phyloP scores from a whole-genome alignment of 2,329 filamentous ascomycete species.

The Dothideomycetidae sp. region DNA sequence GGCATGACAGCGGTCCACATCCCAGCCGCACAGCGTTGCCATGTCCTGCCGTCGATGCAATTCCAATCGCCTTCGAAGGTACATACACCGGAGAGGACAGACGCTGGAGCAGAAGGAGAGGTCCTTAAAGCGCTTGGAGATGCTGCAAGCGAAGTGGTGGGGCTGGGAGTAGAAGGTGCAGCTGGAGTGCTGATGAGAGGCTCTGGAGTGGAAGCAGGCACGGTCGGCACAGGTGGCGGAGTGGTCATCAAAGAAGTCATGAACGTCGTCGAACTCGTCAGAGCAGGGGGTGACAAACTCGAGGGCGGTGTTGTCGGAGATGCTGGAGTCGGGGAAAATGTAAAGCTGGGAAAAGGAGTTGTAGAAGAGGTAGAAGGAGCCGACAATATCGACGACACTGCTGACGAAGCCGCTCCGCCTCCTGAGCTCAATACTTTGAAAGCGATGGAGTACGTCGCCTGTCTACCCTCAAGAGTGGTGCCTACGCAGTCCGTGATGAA shows the following conservation, averaged over 20 bases:
- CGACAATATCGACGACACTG: not conserved
- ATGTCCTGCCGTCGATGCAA: not conserved
- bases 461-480: conserved; percentile 24
- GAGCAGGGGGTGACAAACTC: no score
- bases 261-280: no score
- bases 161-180: not conserved
- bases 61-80: not conserved
- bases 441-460: not conserved
- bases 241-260: no score
- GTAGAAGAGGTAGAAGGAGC: not conserved
- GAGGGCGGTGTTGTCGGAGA: not conserved
- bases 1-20: not conserved
- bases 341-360: not conserved
- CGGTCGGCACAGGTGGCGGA: not conserved
- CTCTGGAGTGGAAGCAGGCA: not conserved
- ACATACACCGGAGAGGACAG: not conserved
- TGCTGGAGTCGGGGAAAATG: not conserved
- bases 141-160: not conserved
- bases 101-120: not conserved
- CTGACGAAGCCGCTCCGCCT: no score
- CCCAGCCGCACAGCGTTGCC: not conserved
- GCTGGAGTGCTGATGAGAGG: not conserved
- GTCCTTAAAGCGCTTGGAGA: not conserved
- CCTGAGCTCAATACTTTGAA: not conserved
- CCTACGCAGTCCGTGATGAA: conserved; percentile 43